Percentiles rank a stretch among this genome's conserved stretches.
Evolutionary conservation across 1,139 yeast genomes (phyloP).

Genomic region (Candida smagusa): DNA sequence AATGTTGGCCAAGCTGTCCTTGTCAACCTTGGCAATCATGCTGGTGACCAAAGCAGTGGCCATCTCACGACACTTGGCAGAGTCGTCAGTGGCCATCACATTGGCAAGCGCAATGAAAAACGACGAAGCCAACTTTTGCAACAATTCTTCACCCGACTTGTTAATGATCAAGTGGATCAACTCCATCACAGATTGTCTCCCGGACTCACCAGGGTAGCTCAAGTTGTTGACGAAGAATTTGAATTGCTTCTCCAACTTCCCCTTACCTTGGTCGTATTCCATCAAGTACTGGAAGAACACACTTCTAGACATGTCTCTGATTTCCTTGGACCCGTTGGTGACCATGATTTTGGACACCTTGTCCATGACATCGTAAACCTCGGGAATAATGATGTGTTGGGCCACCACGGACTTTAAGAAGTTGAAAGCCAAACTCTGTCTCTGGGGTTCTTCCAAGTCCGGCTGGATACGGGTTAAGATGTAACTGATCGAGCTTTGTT

Average conservation of each 20-base stretch:
- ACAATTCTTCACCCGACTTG: conserved; percentile 62
- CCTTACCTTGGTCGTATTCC: conserved; percentile 93
- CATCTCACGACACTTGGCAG: conserved; percentile 82
- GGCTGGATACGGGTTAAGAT: conserved; percentile 76
- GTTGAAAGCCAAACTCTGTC: conserved; percentile 84
- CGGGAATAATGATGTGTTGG: conserved; percentile 76
- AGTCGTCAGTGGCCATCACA: conserved; percentile 74
- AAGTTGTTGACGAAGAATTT: conserved; percentile 80
- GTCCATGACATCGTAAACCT: conserved; percentile 87
- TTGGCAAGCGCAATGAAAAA: conserved; percentile 82
- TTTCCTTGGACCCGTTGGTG: conserved; percentile 80
- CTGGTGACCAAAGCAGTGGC: conserved; percentile 61
- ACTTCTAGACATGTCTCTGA: conserved; percentile 82
- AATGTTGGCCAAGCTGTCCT: conserved; percentile 40
- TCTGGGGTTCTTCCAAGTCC: conserved; percentile 86
- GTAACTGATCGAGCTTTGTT: conserved; percentile 72
- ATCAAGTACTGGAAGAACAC: conserved; percentile 82
- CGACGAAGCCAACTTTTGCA: conserved; percentile 63
- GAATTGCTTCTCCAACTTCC: conserved; percentile 79
- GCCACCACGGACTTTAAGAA: conserved; percentile 74
- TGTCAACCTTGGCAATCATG: conserved; percentile 52
- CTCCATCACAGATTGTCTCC: conserved; percentile 91
- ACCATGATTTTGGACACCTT: conserved; percentile 81
- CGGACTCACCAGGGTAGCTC: conserved; percentile 80
- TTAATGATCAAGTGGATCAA: conserved; percentile 66